Percentiles rank a stretch among this genome's conserved stretches.
Conservation (phyloP, 1,139 yeast species). For the Hyphopichia fennica region DNA sequence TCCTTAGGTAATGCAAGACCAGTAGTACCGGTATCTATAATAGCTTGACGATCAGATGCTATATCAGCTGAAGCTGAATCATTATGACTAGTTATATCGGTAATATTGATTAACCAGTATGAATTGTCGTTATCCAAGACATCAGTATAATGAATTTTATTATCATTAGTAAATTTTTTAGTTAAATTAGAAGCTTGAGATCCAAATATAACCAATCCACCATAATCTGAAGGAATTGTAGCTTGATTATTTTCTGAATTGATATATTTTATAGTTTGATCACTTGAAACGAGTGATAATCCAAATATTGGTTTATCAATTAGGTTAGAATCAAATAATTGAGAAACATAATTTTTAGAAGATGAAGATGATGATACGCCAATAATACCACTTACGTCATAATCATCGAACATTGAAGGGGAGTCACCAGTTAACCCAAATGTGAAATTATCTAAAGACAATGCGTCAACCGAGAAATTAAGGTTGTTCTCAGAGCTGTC, state of each 20-base stretch:
- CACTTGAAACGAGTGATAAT: constrained; percentile 18
- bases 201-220: constrained; percentile 30
- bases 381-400: constrained; percentile 59
- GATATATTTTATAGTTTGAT: constrained; percentile 11
- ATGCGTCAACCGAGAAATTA: constrained; percentile 25
- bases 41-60: constrained; percentile 38
- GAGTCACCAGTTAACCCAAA: constrained; percentile 57
- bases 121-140: constrained; percentile 36
- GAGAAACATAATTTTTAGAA: constrained; percentile 20
- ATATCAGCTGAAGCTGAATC: constrained; percentile 11
- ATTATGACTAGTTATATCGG: constrained; percentile 30
- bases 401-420: constrained; percentile 53
- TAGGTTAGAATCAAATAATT: constrained; percentile 14
- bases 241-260: not conserved
- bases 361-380: constrained; percentile 49
- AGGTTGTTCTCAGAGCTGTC: constrained; percentile 12
- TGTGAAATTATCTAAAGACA: constrained; percentile 39
- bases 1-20: constrained; percentile 55
- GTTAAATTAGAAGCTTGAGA: constrained; percentile 17
- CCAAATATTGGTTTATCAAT: constrained; percentile 24
- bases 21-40: constrained; percentile 70
- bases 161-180: constrained; percentile 12
- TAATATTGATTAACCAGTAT: constrained; percentile 56
- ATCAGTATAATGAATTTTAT: constrained; percentile 35
- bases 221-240: constrained; percentile 12